Conservation (phyloP, 2,329 filamentous ascomycete species). For the Exophiala sideris region DNA sequence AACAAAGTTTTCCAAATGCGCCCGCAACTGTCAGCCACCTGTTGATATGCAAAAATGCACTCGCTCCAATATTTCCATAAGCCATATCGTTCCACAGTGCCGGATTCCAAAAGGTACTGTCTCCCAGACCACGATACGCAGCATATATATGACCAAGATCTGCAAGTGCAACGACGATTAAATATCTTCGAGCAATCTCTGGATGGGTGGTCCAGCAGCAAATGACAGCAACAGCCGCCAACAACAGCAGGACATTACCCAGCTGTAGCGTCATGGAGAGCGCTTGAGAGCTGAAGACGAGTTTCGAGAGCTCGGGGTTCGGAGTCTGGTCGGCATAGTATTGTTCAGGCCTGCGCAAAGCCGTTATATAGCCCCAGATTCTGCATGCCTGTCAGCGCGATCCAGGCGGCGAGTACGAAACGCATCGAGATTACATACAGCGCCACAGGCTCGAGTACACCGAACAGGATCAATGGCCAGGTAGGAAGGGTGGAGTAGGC, state of each 20-base stretch:
- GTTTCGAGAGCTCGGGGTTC: constrained; percentile 34
- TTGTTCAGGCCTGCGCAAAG: constrained; percentile 56
- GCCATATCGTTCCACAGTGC: constrained; percentile 64
- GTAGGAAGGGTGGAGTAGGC: constrained; percentile 57
- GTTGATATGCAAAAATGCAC: constrained; percentile 57
- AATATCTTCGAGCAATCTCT: constrained; percentile 64
- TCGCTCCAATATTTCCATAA: constrained; percentile 70
- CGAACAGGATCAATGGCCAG: constrained; percentile 65
- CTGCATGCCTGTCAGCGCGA: constrained; percentile 40
- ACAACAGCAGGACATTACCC: constrained; percentile 66
- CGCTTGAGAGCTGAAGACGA: constrained; percentile 39
- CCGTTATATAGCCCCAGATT: constrained; percentile 53
- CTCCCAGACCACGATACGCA: constrained; percentile 58
- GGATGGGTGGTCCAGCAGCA: constrained; percentile 63
- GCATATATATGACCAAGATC: constrained; percentile 67
- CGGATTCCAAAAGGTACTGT: constrained; percentile 52
- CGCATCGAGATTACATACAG: constrained; percentile 50
- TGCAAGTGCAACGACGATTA: constrained; percentile 61
- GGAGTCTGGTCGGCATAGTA: constrained; percentile 64
- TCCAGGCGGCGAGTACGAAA: too few species aligned
- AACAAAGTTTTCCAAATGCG: constrained; percentile 50
- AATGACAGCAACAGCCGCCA: constrained; percentile 63
- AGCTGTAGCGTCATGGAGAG: constrained; percentile 64
- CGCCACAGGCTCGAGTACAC: constrained; percentile 65
- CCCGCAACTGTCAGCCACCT: constrained; percentile 59